Evolutionary conservation across 176 grass and related monocot species (phyloP).

Genomic region (Saccharum officinarum): DNA sequence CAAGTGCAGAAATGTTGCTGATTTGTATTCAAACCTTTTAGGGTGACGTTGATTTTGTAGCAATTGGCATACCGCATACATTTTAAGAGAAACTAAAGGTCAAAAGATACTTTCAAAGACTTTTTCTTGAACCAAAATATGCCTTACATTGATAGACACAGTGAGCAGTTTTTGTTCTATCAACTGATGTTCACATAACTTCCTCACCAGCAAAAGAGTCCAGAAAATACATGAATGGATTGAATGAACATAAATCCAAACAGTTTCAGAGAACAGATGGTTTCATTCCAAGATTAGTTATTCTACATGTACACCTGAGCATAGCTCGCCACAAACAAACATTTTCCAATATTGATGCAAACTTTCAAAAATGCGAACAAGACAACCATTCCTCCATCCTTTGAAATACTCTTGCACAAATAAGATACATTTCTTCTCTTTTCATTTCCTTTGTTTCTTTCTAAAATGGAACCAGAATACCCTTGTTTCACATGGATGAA

Average conservation of each 20-base stretch:
- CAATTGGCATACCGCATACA: background rate
- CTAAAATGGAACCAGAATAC: background rate
- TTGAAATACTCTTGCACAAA: background rate
- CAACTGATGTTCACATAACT: background rate
- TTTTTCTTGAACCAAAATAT: background rate
- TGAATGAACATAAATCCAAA: conserved; percentile 5
- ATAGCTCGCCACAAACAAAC: background rate
- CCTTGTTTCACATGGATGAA: background rate
- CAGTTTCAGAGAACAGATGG: background rate
- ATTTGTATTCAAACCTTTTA: background rate
- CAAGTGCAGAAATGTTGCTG: background rate
- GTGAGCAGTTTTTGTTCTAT: background rate
- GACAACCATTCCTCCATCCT: background rate
- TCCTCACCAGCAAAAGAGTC: conserved; percentile 4
- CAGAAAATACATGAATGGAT: background rate
- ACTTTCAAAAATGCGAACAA: background rate
- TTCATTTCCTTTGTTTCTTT: background rate
- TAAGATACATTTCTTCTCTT: background rate
- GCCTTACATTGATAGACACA: background rate
- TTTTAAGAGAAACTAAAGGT: background rate
- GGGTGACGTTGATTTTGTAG: background rate
- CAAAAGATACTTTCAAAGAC: background rate
- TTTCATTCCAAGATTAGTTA: background rate
- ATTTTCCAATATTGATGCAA: background rate
- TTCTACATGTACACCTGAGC: background rate